Percentiles rank a stretch among this genome's conserved stretches.
These are phyloP conservation scores for Claviceps humidiphila DNA, from an alignment of 2,329 filamentous ascomycete species.

Conservation along the genomic window DNA sequence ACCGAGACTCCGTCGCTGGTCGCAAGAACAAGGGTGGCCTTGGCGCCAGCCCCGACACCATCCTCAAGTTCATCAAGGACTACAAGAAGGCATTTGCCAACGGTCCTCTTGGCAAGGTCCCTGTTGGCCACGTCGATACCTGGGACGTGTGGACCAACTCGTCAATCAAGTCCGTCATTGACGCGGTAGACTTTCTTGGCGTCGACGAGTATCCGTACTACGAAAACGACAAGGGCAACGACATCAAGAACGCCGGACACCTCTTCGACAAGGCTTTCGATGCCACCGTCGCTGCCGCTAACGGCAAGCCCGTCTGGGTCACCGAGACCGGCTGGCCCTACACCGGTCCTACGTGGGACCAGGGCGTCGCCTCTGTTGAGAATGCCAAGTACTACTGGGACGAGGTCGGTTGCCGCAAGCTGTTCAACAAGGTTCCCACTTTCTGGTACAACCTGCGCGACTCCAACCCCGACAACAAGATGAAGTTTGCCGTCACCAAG, in stretches of 20 bases:
- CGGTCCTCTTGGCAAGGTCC: constrained; percentile 29
- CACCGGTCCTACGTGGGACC: constrained; percentile 37
- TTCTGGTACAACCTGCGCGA: constrained; percentile 52
- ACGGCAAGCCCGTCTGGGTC: constrained; percentile 44
- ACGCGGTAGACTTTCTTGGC: constrained; percentile 51
- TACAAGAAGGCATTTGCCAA: constrained; percentile 44
- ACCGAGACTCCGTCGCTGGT: constrained; percentile 48
- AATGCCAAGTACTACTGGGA: constrained; percentile 55
- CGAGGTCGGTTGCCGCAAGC: constrained; percentile 43
- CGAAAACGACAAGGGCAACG: constrained; percentile 41
- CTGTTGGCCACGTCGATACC: constrained; percentile 56
- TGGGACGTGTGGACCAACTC: constrained; percentile 50
- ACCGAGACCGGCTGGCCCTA: constrained; percentile 56
- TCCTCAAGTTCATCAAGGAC: constrained; percentile 54
- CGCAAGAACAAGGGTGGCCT: constrained; percentile 47
- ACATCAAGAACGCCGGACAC: constrained; percentile 38
- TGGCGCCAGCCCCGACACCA: constrained; percentile 43
- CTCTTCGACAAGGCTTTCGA: constrained; percentile 41
- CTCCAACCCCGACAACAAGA: constrained; percentile 44
- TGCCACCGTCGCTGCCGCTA: constrained; percentile 30
- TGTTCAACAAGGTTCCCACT: constrained; percentile 40
- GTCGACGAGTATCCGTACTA: constrained; percentile 57
- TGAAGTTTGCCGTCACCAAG: constrained; percentile 44
- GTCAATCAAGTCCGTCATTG: constrained; percentile 45
- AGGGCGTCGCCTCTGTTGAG: constrained; percentile 38